phyloP scores from a whole-genome alignment of 345 rosid genomes.

The Salix koriyanagi region DNA sequence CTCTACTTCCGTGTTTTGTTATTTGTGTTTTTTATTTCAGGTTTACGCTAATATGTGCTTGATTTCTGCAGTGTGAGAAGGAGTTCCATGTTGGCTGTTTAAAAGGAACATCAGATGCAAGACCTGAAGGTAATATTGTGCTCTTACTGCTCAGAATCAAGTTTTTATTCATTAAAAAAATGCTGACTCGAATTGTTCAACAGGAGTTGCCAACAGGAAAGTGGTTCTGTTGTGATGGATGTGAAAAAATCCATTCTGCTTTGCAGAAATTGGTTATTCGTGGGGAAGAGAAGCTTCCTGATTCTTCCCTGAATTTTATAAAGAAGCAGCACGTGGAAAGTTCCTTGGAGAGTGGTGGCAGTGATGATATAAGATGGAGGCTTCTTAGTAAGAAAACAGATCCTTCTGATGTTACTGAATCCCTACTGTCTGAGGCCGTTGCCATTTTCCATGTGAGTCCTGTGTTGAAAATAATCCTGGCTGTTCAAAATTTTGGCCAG shows the following conservation, averaged over 20 bases:
- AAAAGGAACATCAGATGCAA: constrained; percentile 69
- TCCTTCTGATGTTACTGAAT: constrained; percentile 47
- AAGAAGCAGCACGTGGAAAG: constrained; percentile 43
- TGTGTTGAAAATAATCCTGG: not conserved
- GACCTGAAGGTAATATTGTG: constrained; percentile 62
- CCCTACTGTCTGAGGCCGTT: constrained; percentile 59
- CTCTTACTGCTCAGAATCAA: not conserved
- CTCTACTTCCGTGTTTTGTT: not conserved
- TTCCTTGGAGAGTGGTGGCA: constrained; percentile 25
- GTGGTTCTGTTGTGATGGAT: constrained; percentile 76
- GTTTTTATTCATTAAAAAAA: not conserved
- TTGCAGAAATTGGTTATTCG: constrained; percentile 45
- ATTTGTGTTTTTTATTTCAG: not conserved
- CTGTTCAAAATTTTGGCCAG: not conserved
- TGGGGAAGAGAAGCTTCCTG: constrained; percentile 78
- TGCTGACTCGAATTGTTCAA: constrained; percentile 19
- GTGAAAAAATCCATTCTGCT: constrained; percentile 48
- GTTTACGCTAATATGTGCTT: not conserved
- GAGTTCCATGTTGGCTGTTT: constrained; percentile 94
- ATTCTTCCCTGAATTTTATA: constrained; percentile 42
- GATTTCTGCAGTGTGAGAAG: constrained; percentile 61
- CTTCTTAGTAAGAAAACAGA: constrained; percentile 56
- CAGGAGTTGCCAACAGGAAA: constrained; percentile 87
- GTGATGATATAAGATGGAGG: constrained; percentile 79
- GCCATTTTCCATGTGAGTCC: constrained; percentile 70